Percentiles rank a stretch among this genome's conserved stretches.
Evolutionary conservation across 2,329 filamentous ascomycete genomes (phyloP).

Genomic region (Cordyceps militaris): DNA sequence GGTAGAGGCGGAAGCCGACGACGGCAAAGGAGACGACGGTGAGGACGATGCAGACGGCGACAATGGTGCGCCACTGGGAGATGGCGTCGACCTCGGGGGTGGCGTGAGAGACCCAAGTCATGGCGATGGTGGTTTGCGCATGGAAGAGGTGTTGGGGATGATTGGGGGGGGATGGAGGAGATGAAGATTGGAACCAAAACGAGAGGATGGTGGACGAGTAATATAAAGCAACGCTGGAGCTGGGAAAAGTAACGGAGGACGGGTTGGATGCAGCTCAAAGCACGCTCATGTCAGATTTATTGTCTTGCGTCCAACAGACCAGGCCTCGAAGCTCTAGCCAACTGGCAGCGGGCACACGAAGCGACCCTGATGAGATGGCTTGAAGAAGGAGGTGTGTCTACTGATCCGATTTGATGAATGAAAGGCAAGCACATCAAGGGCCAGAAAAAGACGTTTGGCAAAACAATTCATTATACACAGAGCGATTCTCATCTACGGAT

Average conservation of each 20-base stretch:
- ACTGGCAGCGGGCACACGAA: not conserved
- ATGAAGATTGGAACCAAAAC: not conserved
- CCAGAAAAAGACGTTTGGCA: too few species aligned
- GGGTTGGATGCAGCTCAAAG: conserved; percentile 1
- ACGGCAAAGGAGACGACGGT: conserved; percentile 35
- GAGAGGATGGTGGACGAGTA: not conserved
- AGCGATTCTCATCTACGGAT: too few species aligned
- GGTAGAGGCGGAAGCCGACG: conserved; percentile 35
- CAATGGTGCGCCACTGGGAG: conserved; percentile 42
- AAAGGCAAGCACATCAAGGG: too few species aligned
- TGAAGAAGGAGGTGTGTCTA: too few species aligned
- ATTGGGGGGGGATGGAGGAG: too few species aligned
- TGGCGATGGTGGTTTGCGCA: conserved; percentile 19
- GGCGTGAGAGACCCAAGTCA: conserved; percentile 47
- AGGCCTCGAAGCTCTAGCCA: not conserved
- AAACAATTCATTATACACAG: too few species aligned
- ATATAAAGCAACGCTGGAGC: not conserved
- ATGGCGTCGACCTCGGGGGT: conserved; percentile 37
- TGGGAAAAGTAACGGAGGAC: not conserved
- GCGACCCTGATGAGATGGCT: not conserved
- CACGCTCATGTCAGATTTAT: conserved; percentile 8
- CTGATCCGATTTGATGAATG: too few species aligned
- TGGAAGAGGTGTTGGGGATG: not conserved
- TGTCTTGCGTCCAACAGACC: not conserved
- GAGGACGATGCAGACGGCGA: conserved; percentile 39